Percentiles rank a stretch among this genome's conserved stretches.
These are phyloP conservation scores for Obelidium mucronatum DNA, from an alignment of 192 early-diverging fungal genomes.

Conservation along the genomic window DNA sequence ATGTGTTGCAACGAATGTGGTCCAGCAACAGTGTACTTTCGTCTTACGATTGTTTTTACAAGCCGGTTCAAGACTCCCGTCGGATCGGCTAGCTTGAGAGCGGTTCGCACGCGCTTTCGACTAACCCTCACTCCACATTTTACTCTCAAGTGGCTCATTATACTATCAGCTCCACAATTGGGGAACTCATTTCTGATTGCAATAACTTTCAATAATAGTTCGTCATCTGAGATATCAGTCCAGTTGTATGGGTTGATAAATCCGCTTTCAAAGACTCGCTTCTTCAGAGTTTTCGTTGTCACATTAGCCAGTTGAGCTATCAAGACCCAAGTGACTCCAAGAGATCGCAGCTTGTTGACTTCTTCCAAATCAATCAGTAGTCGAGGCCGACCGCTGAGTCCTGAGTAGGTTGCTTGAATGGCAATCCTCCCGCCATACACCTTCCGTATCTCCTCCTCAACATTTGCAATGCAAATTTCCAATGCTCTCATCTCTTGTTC, in stretches of 20 bases:
- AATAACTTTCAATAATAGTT: not conserved
- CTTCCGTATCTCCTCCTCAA: not conserved
- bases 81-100: not conserved
- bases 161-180: not conserved
- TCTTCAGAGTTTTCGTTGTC: not conserved
- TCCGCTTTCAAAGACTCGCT: not conserved
- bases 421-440: not conserved
- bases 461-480: not conserved
- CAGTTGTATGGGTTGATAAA: not conserved
- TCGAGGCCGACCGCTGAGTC: not conserved
- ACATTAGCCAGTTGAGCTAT: not conserved
- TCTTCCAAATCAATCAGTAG: not conserved
- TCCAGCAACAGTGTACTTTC: not conserved
- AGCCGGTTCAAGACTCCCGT: not conserved
- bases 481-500: not conserved
- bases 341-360: not conserved
- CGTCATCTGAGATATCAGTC: not conserved
- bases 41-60: not conserved
- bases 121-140: not conserved
- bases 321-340: not conserved
- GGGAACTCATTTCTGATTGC: not conserved
- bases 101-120: not conserved
- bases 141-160: not conserved
- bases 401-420: not conserved
- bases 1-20: constrained; percentile 12